Evolutionary conservation across 768 basidiomycete species (phyloP).

Genomic region (Basidioascus undulatus): DNA sequence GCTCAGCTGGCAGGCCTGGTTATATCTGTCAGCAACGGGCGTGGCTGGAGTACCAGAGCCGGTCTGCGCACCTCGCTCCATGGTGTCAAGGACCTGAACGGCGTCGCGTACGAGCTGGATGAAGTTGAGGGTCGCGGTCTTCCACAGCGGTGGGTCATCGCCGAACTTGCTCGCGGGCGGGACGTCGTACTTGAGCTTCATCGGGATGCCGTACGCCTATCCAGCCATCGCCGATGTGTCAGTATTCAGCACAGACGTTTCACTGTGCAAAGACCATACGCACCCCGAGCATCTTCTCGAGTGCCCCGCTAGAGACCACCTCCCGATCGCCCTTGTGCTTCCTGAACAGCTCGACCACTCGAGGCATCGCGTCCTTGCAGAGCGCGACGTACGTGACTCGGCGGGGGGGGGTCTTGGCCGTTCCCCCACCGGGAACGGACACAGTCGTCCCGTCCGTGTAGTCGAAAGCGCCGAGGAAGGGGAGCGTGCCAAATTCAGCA

Average conservation of each 20-base stretch:
- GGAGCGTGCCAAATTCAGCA: conserved; percentile 61
- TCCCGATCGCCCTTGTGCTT: conserved; percentile 33
- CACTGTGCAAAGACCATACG: conserved; percentile 11
- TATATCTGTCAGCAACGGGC: too few species aligned
- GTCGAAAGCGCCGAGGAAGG: conserved; percentile 61
- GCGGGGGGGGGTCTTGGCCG: conserved; percentile 22
- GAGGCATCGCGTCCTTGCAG: conserved; percentile 69
- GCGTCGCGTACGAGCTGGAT: conserved; percentile 36
- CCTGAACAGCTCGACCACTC: conserved; percentile 51
- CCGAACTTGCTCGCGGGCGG: conserved; percentile 70
- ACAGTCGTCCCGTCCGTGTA: conserved; percentile 16
- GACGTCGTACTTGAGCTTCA: conserved; percentile 87
- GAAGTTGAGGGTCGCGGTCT: conserved; percentile 67
- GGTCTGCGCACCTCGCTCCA: too few species aligned
- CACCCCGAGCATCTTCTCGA: conserved; percentile 62
- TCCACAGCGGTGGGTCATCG: conserved; percentile 74
- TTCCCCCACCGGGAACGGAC: conserved; percentile 1
- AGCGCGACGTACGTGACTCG: conserved; percentile 72
- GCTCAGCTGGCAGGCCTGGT: conserved; percentile 30
- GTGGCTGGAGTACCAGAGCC: too few species aligned
- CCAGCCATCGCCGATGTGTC: neutral
- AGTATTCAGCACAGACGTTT: neutral
- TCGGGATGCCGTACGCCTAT: conserved; percentile 67
- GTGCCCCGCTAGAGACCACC: conserved; percentile 55
- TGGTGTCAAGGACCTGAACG: too few species aligned